phyloP scores from a whole-genome alignment of 2,329 filamentous ascomycete species.

The Neofusicoccum laricinum region DNA sequence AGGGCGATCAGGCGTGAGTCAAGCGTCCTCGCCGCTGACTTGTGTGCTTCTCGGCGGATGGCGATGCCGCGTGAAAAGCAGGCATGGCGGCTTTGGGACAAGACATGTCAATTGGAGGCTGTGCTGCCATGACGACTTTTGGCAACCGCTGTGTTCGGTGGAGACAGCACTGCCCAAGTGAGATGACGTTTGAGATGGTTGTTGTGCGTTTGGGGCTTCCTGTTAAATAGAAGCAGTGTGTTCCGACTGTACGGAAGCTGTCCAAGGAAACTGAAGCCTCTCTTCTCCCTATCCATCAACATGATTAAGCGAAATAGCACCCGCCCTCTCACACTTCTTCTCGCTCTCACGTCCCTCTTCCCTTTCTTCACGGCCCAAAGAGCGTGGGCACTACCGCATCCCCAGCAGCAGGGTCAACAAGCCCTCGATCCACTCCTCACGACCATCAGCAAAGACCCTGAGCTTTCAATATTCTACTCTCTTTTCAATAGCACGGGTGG shows the following conservation, averaged over 20 bases:
- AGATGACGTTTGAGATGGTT: not conserved
- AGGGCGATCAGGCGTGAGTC: not conserved
- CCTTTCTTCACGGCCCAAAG: not conserved
- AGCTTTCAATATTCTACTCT: not conserved
- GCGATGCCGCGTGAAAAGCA: not conserved
- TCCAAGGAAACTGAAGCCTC: not conserved
- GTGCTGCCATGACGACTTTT: not conserved
- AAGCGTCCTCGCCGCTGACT: not conserved
- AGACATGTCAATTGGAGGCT: not conserved
- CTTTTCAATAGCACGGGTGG: constrained; percentile 1
- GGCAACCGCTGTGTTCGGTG: not conserved
- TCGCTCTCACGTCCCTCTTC: not conserved
- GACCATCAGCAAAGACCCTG: not conserved
- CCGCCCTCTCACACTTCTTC: not conserved
- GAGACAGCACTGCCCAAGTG: not conserved
- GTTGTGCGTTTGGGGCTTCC: not conserved
- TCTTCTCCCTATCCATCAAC: not conserved
- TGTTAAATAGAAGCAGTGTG: not conserved
- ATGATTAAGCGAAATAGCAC: not conserved
- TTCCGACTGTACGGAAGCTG: not conserved
- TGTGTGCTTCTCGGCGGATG: not conserved
- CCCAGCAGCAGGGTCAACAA: not conserved
- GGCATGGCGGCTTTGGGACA: too few species aligned
- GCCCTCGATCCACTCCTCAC: not conserved
- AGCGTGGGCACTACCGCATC: not conserved